Percentiles rank a stretch among this genome's conserved stretches.
Evolutionary conservation across 257 asterid genomes (phyloP).

Genomic region (Ocimum tenuiflorum): DNA sequence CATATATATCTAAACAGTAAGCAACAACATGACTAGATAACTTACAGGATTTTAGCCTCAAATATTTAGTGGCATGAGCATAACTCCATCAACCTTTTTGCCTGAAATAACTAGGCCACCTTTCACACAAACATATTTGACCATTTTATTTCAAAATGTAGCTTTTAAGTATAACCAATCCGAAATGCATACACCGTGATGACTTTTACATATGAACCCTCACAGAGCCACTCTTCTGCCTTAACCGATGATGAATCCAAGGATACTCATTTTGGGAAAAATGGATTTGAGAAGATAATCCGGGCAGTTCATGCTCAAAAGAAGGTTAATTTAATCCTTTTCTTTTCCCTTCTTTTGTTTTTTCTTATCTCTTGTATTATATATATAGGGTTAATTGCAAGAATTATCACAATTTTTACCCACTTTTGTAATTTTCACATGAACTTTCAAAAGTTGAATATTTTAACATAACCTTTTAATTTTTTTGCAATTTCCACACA

Average conservation of each 20-base stretch:
- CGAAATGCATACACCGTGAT: slow-evolving; percentile 9
- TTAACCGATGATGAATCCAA: slow-evolving; percentile 71
- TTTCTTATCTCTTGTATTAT: not conserved
- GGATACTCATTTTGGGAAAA: slow-evolving; percentile 41
- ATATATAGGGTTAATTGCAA: no score
- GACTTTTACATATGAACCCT: slow-evolving; percentile 21
- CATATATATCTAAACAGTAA: no score
- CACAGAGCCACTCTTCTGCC: slow-evolving; percentile 72
- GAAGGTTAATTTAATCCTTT: slow-evolving; percentile 36
- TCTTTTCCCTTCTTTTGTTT: not conserved
- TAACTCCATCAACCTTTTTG: not conserved
- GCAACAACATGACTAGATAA: not conserved
- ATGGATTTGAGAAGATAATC: slow-evolving; percentile 63
- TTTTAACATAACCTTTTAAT: no score
- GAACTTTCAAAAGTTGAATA: no score
- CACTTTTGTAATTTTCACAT: no score
- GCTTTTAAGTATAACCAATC: slow-evolving; percentile 10
- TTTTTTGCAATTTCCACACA: no score
- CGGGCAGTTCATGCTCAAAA: slow-evolving; percentile 59
- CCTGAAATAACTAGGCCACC: not conserved
- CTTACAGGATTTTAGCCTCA: not conserved
- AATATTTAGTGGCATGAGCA: not conserved
- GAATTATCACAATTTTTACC: no score
- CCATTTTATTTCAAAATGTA: not conserved
- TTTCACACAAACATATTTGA: not conserved